A percentile compares a stretch with the other conserved stretches of the same genome.
Conservation (phyloP, 371 early-diverging fungal species). For the Mucor velutinosus region DNA sequence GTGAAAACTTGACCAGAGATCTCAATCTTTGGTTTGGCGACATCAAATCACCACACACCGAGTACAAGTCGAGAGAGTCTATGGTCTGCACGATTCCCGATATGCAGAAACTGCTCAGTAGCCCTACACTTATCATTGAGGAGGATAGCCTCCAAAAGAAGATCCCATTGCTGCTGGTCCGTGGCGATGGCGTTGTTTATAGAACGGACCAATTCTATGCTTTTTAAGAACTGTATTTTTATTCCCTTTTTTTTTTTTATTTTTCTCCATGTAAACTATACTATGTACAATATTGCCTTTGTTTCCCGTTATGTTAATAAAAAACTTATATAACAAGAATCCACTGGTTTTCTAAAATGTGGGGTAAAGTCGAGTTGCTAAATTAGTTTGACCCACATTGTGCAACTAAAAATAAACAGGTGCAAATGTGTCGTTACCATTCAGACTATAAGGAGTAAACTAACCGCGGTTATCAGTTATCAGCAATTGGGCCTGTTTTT, state of each 20-base stretch:
- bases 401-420: not conserved
- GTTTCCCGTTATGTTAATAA: conserved; percentile 8
- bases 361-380: not conserved
- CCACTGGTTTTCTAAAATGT: not conserved
- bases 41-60: conserved; percentile 53
- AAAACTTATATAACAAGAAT: not conserved
- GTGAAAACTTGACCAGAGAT: conserved; percentile 68
- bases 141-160: conserved; percentile 33
- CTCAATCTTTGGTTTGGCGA: conserved; percentile 76
- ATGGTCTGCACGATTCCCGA: conserved; percentile 52
- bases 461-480: not conserved
- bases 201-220: conserved; percentile 56
- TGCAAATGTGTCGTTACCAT: not conserved
- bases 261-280: not conserved
- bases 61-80: conserved; percentile 53
- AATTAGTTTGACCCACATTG: not conserved
- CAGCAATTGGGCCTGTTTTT: not conserved
- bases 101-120: conserved; percentile 21
- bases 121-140: conserved; percentile 28
- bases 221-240: conserved; percentile 23
- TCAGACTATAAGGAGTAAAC: not conserved
- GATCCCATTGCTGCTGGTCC: conserved; percentile 63
- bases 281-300: not conserved
- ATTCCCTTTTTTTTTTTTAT: not conserved
- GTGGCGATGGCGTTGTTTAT: conserved; percentile 69